These are phyloP conservation scores for Bruguiera gymnorhiza DNA, from an alignment of 345 rosid genomes.

Conservation along the genomic window DNA sequence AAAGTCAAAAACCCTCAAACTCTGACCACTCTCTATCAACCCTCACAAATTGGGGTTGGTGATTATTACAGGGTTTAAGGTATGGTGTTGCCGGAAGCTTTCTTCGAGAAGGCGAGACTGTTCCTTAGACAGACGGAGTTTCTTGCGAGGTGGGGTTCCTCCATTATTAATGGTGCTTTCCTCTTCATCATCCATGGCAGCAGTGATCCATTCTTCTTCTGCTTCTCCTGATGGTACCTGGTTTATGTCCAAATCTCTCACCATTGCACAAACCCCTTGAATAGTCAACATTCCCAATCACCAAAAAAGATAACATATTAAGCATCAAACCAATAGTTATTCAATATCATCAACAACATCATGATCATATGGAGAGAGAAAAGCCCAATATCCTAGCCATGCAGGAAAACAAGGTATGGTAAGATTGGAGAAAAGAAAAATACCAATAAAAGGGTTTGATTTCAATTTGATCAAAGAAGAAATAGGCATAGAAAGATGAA, in stretches of 20 bases:
- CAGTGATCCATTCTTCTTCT: conserved; percentile 45
- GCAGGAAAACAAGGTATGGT: neutral
- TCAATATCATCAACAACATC: neutral
- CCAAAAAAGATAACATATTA: neutral
- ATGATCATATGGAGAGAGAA: neutral
- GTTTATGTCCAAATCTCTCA: conserved; percentile 71
- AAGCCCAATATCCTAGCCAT: conserved; percentile 5
- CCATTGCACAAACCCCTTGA: conserved; percentile 17
- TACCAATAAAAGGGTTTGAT: neutral
- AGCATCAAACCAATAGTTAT: neutral
- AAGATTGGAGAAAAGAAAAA: neutral
- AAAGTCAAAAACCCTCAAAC: neutral
- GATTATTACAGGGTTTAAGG: conserved; percentile 62
- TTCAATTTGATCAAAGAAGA: neutral
- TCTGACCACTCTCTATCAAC: too few species aligned
- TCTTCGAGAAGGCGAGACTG: conserved; percentile 96
- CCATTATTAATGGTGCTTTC: conserved; percentile 29
- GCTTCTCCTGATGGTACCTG: conserved; percentile 46
- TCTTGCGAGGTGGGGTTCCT: conserved; percentile 73
- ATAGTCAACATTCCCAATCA: neutral
- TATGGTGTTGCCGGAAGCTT: conserved; percentile 85
- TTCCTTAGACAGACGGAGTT: conserved; percentile 85
- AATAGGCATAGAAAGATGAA: neutral
- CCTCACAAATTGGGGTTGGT: neutral
- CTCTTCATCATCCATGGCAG: conserved; percentile 47